A percentile compares a stretch with the other conserved stretches of the same genome.
phyloP scores from a whole-genome alignment of 108 stramenopile species.

The Epithemia pelagica region DNA sequence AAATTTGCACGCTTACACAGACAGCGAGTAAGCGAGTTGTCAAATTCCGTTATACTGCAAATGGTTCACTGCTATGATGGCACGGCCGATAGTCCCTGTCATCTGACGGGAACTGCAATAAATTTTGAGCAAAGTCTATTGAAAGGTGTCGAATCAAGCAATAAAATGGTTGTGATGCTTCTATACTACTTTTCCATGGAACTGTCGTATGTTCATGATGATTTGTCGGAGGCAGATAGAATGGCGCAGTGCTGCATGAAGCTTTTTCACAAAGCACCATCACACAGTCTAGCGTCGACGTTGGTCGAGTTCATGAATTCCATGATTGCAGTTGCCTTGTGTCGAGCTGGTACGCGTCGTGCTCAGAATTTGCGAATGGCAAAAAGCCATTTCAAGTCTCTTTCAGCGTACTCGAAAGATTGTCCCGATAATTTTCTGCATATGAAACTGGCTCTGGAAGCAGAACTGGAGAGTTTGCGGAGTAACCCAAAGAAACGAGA shows the following conservation, averaged over 20 bases:
- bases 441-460: not conserved
- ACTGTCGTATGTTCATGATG: not conserved
- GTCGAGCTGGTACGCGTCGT: too few relatives aligned
- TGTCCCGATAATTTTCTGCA: not conserved
- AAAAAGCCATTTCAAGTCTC: too few relatives aligned
- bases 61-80: constrained; percentile 1
- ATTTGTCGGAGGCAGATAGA: not conserved
- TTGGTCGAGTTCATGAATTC: not conserved
- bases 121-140: not conserved
- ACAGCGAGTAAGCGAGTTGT: not conserved
- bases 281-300: not conserved
- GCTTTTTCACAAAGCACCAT: not conserved
- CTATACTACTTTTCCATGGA: not conserved
- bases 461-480: constrained; percentile 1
- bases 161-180: not conserved
- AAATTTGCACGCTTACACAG: not conserved
- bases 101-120: not conserved
- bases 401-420: too few relatives aligned
- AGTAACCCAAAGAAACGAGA: not conserved
- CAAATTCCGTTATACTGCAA: not conserved
- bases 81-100: not conserved
- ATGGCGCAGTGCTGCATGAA: not conserved
- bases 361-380: too few relatives aligned
- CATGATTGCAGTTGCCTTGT: not conserved
- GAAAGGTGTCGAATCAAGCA: not conserved